phyloP scores from a whole-genome alignment of 164 flowering plant species.

The Nymphaea colorata region DNA sequence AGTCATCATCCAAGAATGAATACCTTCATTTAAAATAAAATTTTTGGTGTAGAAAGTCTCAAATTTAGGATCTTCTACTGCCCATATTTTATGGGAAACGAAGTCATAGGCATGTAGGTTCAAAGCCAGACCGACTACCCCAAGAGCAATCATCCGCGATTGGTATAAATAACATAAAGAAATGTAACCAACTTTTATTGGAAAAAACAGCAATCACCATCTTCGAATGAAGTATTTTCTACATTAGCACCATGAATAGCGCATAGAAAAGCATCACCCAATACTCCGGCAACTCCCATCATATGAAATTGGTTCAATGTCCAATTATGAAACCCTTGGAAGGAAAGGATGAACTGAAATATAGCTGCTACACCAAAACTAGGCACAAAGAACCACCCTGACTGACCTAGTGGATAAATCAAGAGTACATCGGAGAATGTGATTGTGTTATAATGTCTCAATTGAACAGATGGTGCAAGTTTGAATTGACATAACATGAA shows the following conservation, averaged over 20 bases:
- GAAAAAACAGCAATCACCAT: not conserved
- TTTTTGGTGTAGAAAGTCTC: conserved; percentile 2
- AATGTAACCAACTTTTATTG: not conserved
- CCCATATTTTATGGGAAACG: not conserved
- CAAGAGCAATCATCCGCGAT: not conserved
- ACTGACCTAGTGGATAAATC: no score
- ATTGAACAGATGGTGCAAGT: not conserved
- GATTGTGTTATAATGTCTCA: not conserved
- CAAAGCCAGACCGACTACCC: conserved; percentile 3
- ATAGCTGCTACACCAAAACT: no score
- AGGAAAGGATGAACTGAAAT: no score
- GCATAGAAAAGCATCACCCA: no score
- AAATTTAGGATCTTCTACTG: conserved; percentile 1
- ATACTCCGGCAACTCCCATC: no score
- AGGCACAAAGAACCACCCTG: no score
- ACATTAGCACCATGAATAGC: no score
- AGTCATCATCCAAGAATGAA: not conserved
- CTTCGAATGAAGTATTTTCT: no score
- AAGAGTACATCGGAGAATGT: not conserved
- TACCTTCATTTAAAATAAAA: not conserved
- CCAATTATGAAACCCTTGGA: no score
- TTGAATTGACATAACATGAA: not conserved
- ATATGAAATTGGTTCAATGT: no score
- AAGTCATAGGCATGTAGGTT: not conserved
- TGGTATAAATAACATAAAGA: not conserved